These are phyloP conservation scores for Clavispora phyllophila DNA, from an alignment of 805 yeast species.

Conservation along the genomic window DNA sequence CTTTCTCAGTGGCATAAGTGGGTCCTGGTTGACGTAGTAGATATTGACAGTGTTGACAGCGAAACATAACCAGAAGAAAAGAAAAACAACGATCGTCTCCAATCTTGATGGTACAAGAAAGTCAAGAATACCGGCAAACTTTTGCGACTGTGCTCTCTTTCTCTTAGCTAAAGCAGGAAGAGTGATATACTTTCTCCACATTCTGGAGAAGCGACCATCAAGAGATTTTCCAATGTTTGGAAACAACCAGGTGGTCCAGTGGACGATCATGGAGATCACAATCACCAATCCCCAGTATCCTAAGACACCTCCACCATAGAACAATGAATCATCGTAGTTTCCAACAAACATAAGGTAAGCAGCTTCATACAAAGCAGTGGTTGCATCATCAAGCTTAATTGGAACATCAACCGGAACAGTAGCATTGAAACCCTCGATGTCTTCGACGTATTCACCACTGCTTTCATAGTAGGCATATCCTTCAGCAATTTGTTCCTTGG, in stretches of 20 bases:
- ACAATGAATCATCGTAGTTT: constrained; percentile 35
- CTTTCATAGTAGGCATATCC: background rate
- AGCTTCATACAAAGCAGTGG: constrained; percentile 21
- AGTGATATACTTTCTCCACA: constrained; percentile 22
- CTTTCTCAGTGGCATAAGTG: constrained; percentile 3
- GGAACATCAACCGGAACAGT: constrained; percentile 15
- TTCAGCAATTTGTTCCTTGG: background rate
- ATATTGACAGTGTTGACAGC: constrained; percentile 8
- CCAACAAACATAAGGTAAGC: constrained; percentile 16
- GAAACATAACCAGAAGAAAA: constrained; percentile 16
- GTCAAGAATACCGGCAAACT: constrained; percentile 13
- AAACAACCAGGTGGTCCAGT: constrained; percentile 36
- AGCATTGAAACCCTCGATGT: constrained; percentile 12
- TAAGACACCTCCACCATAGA: constrained; percentile 34
- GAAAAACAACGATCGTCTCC: constrained; percentile 19
- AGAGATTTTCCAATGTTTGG: constrained; percentile 30
- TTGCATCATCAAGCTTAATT: constrained; percentile 19
- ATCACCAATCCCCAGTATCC: constrained; percentile 47
- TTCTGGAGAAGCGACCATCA: constrained; percentile 24
- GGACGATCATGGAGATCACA: constrained; percentile 35
- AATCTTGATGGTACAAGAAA: constrained; percentile 26
- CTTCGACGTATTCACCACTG: background rate
- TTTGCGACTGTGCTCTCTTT: constrained; percentile 7
- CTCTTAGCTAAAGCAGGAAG: constrained; percentile 25
- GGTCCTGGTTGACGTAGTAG: constrained; percentile 6